Evolutionary conservation across 805 yeast species (phyloP).

Genomic region (Soucietia sequanensis): DNA sequence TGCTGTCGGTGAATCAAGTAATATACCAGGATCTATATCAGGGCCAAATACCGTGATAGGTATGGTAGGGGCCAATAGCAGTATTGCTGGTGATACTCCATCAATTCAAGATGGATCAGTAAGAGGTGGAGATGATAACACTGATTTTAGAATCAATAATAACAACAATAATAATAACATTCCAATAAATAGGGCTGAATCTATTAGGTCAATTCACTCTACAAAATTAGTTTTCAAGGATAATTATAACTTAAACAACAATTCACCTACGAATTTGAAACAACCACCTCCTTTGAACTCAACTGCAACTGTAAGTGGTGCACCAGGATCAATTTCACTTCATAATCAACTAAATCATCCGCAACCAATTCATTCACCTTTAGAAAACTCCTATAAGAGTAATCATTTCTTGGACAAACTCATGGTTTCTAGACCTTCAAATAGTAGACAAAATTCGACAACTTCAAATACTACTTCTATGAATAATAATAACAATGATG

Average conservation of each 20-base stretch:
- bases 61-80: too few species aligned
- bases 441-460: conserved; percentile 10
- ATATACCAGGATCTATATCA: too few species aligned
- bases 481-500: neutral
- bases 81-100: neutral
- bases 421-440: conserved; percentile 9
- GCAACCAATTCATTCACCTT: conserved; percentile 5
- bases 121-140: conserved; percentile 1
- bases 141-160: too few species aligned
- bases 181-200: conserved; percentile 14
- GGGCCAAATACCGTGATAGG: too few species aligned
- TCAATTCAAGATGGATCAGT: conserved; percentile 8
- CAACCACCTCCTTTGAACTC: conserved; percentile 4
- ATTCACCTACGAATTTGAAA: conserved; percentile 13
- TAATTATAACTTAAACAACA: conserved; percentile 8
- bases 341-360: neutral
- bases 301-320: too few species aligned
- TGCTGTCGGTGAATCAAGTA: too few species aligned
- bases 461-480: conserved; percentile 6
- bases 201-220: conserved; percentile 22
- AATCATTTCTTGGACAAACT: conserved; percentile 21
- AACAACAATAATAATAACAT: neutral
- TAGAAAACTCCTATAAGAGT: conserved; percentile 20
- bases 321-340: neutral
- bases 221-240: too few species aligned